Base-by-base conservation (phyloP, 345 rosid species). In the Salix koriyanagi region DNA sequence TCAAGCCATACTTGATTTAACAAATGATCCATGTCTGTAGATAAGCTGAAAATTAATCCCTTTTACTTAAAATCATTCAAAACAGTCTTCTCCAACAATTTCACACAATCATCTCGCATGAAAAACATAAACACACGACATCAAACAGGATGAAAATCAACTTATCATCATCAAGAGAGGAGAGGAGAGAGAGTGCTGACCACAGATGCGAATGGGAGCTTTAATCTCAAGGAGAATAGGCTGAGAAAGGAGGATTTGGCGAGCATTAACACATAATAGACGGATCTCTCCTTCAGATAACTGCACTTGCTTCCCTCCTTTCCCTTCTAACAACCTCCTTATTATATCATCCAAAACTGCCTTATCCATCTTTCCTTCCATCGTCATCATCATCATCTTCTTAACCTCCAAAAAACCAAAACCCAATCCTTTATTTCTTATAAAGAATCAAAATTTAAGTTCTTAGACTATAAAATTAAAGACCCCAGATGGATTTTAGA, bases 241-340 rank as follows among this genome's bases (percentile, higher is more conserved):
- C 80, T 93, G 90, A 62, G 95, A 87, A 32, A 92, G 90, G 88
- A 96, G 89, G 85, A 92, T 90, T 87, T 96, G 97, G 69, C 98
- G 91, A 62, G 99, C 93, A 84, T 90, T 94, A 82, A 92, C 84
- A 76, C 99, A 96, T 34, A 96, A 92, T 86, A 92, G 99, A 75
- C 99, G 97, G 91, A 96, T 94, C 91, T 96, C 99, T 62, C 85
- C 86, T 85, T 96, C 99, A 0, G 99, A 96, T 25, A 94, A 89
- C 91, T 94, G 98, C 65, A 92, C 99, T 79, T 94, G 99, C 78
- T 90, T 94, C 12, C 93, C 90, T 73, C 97, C 98, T 92, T 83
- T 91, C 7, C 99, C 97, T 50, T 92, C 98, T 82, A 96, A 81
- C 32, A 96, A 82, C 85, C 98, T 91, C 84, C 94, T 87, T 73